Percentiles rank a stretch among this genome's conserved stretches.
phyloP scores from a whole-genome alignment of 192 early-diverging fungal species.

The Gamsiella multidivaricata region DNA sequence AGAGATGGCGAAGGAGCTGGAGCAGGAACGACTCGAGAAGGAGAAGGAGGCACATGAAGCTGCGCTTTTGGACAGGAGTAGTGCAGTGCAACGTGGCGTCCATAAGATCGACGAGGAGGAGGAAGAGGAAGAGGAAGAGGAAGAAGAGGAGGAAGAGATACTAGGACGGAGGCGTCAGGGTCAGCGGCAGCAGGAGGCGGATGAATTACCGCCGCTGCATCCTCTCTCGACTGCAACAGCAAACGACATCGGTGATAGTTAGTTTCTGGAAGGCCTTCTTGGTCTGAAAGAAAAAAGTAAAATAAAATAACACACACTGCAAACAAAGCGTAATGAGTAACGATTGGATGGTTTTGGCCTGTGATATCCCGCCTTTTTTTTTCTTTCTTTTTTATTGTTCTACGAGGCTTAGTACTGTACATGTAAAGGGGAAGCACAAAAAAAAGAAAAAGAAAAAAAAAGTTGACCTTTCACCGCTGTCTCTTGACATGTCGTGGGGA shows the following conservation, averaged over 20 bases:
- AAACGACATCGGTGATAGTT: not conserved
- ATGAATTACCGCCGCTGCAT: not conserved
- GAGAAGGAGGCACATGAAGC: not conserved
- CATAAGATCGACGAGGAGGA: conserved; percentile 25
- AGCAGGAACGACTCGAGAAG: conserved; percentile 30
- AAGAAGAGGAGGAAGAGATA: not conserved
- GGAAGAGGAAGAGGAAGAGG: conserved; percentile 21
- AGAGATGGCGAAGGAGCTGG: conserved; percentile 49
- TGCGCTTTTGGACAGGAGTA: too few species aligned
- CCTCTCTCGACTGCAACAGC: conserved; percentile 1
- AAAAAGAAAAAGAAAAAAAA: too few species aligned
- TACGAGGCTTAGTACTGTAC: too few species aligned
- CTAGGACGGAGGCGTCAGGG: too few species aligned
- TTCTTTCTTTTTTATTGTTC: too few species aligned
- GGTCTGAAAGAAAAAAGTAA: not conserved
- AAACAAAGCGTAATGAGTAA: not conserved
- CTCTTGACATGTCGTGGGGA: conserved; percentile 16
- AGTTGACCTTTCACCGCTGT: conserved; percentile 16
- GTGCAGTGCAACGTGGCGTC: conserved; percentile 1
- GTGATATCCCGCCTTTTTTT: not conserved
- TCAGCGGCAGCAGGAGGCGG: not conserved
- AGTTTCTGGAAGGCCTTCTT: not conserved
- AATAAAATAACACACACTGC: conserved; percentile 1
- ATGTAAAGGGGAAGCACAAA: too few species aligned
- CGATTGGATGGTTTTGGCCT: conserved; percentile 1